Base-by-base conservation (phyloP, 2,329 filamentous ascomycete species). In the Pochonia chlamydosporia region DNA sequence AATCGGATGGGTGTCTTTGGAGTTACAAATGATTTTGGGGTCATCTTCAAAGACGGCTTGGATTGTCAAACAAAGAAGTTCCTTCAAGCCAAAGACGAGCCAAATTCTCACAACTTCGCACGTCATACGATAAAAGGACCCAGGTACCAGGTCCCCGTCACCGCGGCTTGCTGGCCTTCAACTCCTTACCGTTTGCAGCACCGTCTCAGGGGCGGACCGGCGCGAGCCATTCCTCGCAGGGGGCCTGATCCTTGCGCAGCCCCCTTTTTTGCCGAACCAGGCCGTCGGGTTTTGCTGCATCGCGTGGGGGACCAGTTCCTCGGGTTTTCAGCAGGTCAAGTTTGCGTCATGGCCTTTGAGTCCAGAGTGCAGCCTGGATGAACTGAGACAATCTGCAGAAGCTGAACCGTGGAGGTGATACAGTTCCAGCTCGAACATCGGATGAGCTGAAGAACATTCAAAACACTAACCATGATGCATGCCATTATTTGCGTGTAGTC, bases 261-360 rank as follows among this genome's bases (percentile, higher is more conserved):
- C 54, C 56, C 57, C 59, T 52, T 55, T 57, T 56, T 63, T 63
- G 53, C 62, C 61, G 62, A 64, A 59, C 62, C 62, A 60, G 55
- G 55, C 56, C 50, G 54, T 63, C 62, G 62, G 62, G 59, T 57
- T 61, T 53, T 40, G 43, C 36, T 20, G n/a, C 7, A 28, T 28
- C 45, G 42, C 42, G 42, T 7, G 45, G n/a, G 52, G 56, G 55
- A 58, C 62, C 62, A 60, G 52, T 59, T 52, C 53, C 44, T 57
- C 56, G 61, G 61, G 57, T 58, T 52, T 51, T 36, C 10, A 21
- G 18, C 35, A 39, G 13, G 16, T 39, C 18, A 39, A 21, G 16
- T 39, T 11, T 39, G n/a, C 14, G 30, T 5, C 5, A n/a, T n/a
- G 16, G 20, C 14, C 5, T 39, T 16, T 8, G 18, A 39, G 14